Evolutionary conservation across 2,329 filamentous ascomycete genomes (phyloP), one percentile per base, ranked within the genome.

Genomic region (Phaeosphaeriaceae sp.): DNA sequence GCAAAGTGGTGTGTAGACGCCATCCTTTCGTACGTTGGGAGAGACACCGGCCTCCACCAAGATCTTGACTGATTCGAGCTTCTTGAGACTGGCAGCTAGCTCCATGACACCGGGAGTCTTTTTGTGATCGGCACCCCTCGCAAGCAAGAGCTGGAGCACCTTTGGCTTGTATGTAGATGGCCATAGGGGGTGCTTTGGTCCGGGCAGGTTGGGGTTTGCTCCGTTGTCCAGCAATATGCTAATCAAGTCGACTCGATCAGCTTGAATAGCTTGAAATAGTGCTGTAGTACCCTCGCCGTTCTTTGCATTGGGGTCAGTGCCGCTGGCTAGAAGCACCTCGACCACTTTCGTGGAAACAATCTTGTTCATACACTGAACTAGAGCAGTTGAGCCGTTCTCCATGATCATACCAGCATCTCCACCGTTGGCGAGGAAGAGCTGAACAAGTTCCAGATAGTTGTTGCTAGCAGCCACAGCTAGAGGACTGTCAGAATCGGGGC

Each of bases 161-260:
- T 80, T 76, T 0, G 88, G 80, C 52, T 88, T 82, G 74, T 88
- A 86, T 0, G 84, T 85, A 0, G 88, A 82, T 1, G 88, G 87
- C 89, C 89, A 89, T 23, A 91, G 81, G 76, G 88, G 85, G 77
- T 91, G 86, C 74, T 90, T 89, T 11, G 88, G 88, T 1, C 87
- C 88, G 1, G 89, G 89, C 6, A 91, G 79, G 70, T 92, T 91
- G 9, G 88, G 84, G 66, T 91, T 85, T 1, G 89, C 89, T 2
- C 85, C 84, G 55, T 88, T 83, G 52, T 90, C 82, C 2, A 88
- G 75, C 17, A 87, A 73, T 3, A 79, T 70, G 1, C 76, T 80
- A 59, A 89, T 84, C 1, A 89, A 79, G 58, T 90, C 87, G 50
- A 83, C 76, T 6, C 88, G 82, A 11, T 82, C 83, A 19, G 79